Conservation (phyloP, 2,329 filamentous ascomycete genomes). For the Colletotrichum trifolii region DNA sequence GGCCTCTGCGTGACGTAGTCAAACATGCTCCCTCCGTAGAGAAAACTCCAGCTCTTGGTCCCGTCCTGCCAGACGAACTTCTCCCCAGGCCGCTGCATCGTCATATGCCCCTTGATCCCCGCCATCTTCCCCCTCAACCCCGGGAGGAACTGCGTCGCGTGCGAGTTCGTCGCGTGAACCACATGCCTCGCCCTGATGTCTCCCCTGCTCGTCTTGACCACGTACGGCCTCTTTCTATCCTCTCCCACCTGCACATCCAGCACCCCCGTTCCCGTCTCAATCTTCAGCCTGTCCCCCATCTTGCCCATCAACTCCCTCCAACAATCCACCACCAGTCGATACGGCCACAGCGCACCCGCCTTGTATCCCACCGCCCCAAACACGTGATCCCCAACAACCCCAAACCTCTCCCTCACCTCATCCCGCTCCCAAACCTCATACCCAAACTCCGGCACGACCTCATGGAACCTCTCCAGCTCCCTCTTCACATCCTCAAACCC, state of each 20-base stretch:
- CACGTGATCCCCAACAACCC: constrained; percentile 45
- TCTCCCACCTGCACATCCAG: constrained; percentile 40
- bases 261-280: constrained; percentile 52
- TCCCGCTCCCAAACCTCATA: constrained; percentile 48
- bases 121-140: constrained; percentile 58
- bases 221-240: constrained; percentile 47
- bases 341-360: constrained; percentile 63
- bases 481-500: constrained; percentile 47
- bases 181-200: constrained; percentile 59
- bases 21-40: constrained; percentile 53
- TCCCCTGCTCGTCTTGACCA: constrained; percentile 58
- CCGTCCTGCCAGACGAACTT: constrained; percentile 46
- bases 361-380: constrained; percentile 56
- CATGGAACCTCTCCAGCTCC: constrained; percentile 47
- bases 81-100: constrained; percentile 54
- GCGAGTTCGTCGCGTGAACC: constrained; percentile 69
- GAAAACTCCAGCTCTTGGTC: constrained; percentile 61
- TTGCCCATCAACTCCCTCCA: constrained; percentile 54
- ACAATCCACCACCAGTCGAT: constrained; percentile 58
- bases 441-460: constrained; percentile 54
- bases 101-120: constrained; percentile 60
- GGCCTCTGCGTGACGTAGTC: constrained; percentile 65
- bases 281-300: constrained; percentile 46
- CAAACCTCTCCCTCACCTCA: constrained; percentile 50
- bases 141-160: constrained; percentile 62